Evolutionary conservation across 148 eudicot genomes (phyloP), one percentile per base, ranked within the genome.

Genomic region (Spergularia bocconei): DNA sequence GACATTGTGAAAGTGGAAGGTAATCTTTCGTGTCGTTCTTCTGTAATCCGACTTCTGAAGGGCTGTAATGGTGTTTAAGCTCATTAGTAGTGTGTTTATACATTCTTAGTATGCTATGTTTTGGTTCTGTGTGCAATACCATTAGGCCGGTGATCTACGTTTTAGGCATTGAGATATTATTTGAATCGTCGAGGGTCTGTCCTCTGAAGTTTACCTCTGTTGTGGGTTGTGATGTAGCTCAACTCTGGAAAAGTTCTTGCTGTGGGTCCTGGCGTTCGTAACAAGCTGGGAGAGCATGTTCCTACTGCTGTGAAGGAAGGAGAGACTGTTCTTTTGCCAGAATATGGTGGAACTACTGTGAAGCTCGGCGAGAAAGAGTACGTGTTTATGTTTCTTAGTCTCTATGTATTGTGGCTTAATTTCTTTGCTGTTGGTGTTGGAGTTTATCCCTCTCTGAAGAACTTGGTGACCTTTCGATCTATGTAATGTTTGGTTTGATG

Each of bases 321-420:
- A 6, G 97, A 92, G 52, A 86, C 90, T 11, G 97, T 92, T 57
- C 88, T 92, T 51, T 84, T 90, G 77, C 97, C 97, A 6, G 97
- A 92, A 29, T 92, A 88, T 63, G 97, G 95, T 33, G 97, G 97
- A 20, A 90, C 91, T 39, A 70, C 86, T 61, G 95, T 92, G 60
- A 90, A 90, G 85, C 93, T 92, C 74, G 95, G 86, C 39, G 93
- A 92, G 48, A 92, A 90, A 79, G 93, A 90, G 97, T 88, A 76
- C 11, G 72, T 52, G 13, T 6, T 52, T 54, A 52, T 67, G 88
- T 61, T 23, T 73, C 13, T 75, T 2, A 5, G 29, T 60, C 41
- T 56, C 23, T 48, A 23, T 48, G 19, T 19, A 53, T 5, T 53
- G 9, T 20, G 67, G 2, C 13, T 6, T 2, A 10, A 25, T 13